Evolutionary conservation across 2,329 filamentous ascomycete species (phyloP).

Genomic region (Colletotrichum sp.): DNA sequence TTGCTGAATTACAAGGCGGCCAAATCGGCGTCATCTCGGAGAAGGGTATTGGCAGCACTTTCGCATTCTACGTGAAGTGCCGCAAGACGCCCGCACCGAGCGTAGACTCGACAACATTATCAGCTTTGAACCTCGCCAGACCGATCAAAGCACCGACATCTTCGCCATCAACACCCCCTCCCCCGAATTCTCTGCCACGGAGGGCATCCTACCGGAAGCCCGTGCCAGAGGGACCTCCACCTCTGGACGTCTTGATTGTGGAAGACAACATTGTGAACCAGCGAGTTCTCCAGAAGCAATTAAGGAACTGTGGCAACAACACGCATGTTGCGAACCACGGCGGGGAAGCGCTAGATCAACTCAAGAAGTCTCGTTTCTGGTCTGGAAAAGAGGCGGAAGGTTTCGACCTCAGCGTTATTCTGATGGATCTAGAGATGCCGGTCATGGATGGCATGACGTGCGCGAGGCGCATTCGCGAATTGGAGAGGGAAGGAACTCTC

Average conservation of each 20-base stretch:
- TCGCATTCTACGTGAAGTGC: constrained; percentile 78
- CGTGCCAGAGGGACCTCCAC: neutral
- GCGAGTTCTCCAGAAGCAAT: constrained; percentile 65
- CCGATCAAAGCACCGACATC: constrained; percentile 21
- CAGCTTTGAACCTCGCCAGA: constrained; percentile 38
- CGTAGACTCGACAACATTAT: constrained; percentile 39
- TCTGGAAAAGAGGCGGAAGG: constrained; percentile 49
- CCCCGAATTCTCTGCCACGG: neutral
- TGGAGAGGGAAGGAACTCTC: constrained; percentile 67
- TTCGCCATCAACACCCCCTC: constrained; percentile 3
- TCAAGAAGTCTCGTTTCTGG: constrained; percentile 64
- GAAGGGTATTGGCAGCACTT: constrained; percentile 73
- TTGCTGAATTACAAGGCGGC: constrained; percentile 79
- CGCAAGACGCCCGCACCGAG: constrained; percentile 56
- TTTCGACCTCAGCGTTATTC: constrained; percentile 67
- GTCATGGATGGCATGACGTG: constrained; percentile 83
- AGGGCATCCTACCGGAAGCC: neutral
- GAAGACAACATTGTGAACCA: constrained; percentile 75
- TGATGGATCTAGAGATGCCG: constrained; percentile 87
- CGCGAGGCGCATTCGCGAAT: constrained; percentile 69
- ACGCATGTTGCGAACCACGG: constrained; percentile 70
- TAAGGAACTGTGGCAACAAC: constrained; percentile 64
- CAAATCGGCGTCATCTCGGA: constrained; percentile 76
- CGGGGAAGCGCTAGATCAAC: constrained; percentile 63
- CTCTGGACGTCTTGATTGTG: constrained; percentile 64